These are phyloP conservation scores for Diaporthe velutina DNA, from an alignment of 2,329 filamentous ascomycete genomes.

Conservation along the genomic window DNA sequence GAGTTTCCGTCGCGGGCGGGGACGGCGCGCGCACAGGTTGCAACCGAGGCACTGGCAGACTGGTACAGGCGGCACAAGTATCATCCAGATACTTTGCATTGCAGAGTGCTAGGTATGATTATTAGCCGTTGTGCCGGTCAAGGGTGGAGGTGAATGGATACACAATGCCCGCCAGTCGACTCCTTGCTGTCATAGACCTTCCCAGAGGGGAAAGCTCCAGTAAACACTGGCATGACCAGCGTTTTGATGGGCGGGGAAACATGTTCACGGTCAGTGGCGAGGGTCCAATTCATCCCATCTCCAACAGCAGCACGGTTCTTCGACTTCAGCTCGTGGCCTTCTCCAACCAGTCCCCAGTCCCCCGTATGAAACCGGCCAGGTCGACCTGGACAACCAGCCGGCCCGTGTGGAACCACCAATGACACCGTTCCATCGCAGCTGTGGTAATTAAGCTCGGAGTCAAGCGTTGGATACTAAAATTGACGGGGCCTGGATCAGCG, in stretches of 20 bases:
- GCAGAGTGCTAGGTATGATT: background rate
- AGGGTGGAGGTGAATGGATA: background rate
- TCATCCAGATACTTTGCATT: background rate
- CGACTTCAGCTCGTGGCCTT: background rate
- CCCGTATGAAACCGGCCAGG: conserved; percentile 3
- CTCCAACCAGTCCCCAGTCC: background rate
- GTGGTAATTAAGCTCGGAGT: conserved; percentile 20
- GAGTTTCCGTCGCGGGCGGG: background rate
- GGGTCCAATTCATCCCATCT: background rate
- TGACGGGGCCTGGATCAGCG: conserved; percentile 1
- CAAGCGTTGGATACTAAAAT: conserved; percentile 9
- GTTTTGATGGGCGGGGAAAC: background rate
- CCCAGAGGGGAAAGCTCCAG: conserved; percentile 4
- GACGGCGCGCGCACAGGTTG: background rate
- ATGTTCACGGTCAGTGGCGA: background rate
- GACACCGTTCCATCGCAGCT: background rate
- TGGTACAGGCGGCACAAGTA: background rate
- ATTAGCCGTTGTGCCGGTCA: background rate
- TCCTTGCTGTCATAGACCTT: background rate
- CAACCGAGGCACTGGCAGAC: background rate
- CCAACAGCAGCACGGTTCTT: background rate
- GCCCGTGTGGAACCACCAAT: conserved; percentile 19
- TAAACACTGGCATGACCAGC: background rate
- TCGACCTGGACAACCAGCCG: background rate
- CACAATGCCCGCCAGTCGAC: background rate